Conservation (phyloP, 2,329 filamentous ascomycete species). For the Lasiodiplodia theobromae region DNA sequence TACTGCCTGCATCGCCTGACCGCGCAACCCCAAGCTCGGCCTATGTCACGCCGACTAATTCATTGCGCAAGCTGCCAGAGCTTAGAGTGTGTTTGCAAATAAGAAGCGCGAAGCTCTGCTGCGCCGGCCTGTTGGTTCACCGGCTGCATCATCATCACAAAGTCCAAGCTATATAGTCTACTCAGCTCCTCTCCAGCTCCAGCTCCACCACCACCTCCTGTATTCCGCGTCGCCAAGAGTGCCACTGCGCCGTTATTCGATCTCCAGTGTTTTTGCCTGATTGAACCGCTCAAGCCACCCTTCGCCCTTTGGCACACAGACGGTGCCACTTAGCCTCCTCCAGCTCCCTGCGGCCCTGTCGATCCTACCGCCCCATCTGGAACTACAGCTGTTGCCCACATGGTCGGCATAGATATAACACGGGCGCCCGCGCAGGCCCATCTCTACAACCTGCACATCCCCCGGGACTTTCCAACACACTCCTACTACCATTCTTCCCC, state of each 20-base stretch:
- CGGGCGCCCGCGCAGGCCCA: conserved; percentile 2
- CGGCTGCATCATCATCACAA: not conserved
- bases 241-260: conserved; percentile 25
- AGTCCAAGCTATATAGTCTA: conserved; percentile 7
- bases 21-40: conserved; percentile 15
- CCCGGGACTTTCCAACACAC: not conserved
- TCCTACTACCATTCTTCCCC: not conserved
- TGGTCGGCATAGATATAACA: conserved; percentile 24
- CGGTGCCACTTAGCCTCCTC: conserved; percentile 20
- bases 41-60: conserved; percentile 18
- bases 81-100: conserved; percentile 14
- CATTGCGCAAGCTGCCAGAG: conserved; percentile 26
- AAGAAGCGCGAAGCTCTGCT: not conserved
- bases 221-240: conserved; percentile 24
- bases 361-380: conserved; percentile 25
- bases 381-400: conserved; percentile 21
- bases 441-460: not conserved
- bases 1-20: conserved; percentile 28
- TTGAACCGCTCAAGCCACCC: conserved; percentile 21
- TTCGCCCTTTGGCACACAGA: conserved; percentile 4
- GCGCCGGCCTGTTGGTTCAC: not conserved
- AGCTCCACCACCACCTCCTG: conserved; percentile 17
- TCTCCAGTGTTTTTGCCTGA: conserved; percentile 11
- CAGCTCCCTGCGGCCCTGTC: conserved; percentile 28
- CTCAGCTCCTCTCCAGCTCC: conserved; percentile 14